Percentiles rank a stretch among this genome's conserved stretches.
Conservation (phyloP, 306 rosid genomes). For the Mimosa bimucronata region DNA sequence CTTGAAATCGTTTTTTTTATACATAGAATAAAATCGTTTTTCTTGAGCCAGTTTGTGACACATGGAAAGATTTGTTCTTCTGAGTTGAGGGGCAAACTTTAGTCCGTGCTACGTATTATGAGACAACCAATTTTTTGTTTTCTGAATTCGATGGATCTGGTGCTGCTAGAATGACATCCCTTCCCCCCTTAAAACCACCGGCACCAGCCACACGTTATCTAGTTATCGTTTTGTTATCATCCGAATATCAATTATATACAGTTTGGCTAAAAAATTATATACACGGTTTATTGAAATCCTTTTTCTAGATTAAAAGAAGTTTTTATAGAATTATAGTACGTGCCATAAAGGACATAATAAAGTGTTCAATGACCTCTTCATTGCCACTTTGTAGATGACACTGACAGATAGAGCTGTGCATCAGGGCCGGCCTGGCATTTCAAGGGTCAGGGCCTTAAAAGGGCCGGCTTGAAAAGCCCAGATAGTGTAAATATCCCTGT, state of each 20-base stretch:
- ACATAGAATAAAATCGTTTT: not conserved
- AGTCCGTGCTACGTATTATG: no score
- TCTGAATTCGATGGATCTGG: not conserved
- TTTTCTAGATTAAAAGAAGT: not conserved
- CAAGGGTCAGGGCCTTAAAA: no score
- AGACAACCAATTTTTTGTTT: not conserved
- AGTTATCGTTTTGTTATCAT: not conserved
- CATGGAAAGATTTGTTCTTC: not conserved
- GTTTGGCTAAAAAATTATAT: no score
- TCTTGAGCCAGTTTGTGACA: not conserved
- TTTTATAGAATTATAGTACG: not conserved
- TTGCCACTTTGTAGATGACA: conserved; percentile 15
- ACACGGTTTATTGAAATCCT: no score
- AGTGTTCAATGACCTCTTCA: not conserved
- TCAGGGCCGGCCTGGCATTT: no score
- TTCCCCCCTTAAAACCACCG: not conserved
- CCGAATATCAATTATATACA: not conserved
- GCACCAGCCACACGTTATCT: not conserved
- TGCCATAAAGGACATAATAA: not conserved
- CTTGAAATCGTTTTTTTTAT: no score
- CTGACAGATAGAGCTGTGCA: no score
- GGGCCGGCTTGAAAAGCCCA: no score
- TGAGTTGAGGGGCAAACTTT: not conserved
- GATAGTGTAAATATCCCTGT: no score
- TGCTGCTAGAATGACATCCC: not conserved